phyloP scores from a whole-genome alignment of 2,329 filamentous ascomycete genomes.

The Verticillium nonalfalfae region DNA sequence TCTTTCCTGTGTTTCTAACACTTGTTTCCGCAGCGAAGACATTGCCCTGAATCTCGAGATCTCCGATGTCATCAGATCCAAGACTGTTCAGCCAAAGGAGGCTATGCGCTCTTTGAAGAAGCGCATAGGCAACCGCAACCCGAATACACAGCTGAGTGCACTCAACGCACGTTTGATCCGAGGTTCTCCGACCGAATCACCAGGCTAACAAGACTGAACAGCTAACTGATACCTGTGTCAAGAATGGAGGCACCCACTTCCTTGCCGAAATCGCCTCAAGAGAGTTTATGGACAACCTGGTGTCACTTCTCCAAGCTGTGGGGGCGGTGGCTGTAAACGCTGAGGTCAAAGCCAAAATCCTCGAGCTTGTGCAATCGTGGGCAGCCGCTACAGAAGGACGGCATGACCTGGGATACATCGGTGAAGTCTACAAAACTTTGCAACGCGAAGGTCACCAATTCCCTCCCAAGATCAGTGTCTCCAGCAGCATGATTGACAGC shows the following conservation, averaged over 20 bases:
- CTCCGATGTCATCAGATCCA: conserved; percentile 93
- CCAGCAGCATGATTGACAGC: conserved; percentile 98
- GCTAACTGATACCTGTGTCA: conserved; percentile 97
- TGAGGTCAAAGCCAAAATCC: conserved; percentile 82
- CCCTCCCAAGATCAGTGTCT: conserved; percentile 76
- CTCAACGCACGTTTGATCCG: conserved; percentile 58
- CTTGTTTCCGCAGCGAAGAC: conserved; percentile 61
- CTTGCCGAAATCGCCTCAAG: conserved; percentile 90
- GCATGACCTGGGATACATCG: conserved; percentile 77
- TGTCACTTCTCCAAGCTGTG: conserved; percentile 79
- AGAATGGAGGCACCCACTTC: conserved; percentile 96
- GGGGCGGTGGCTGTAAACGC: conserved; percentile 69
- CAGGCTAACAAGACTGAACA: conserved; percentile 29
- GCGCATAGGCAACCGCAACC: conserved; percentile 94
- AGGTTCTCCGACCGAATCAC: background rate
- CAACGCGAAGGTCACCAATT: conserved; percentile 85
- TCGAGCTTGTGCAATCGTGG: conserved; percentile 93
- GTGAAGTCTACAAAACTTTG: conserved; percentile 76
- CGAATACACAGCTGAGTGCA: conserved; percentile 92
- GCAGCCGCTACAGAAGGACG: conserved; percentile 82
- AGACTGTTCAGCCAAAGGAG: conserved; percentile 94
- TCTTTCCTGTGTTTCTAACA: conserved; percentile 10
- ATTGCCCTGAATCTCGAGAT: conserved; percentile 98
- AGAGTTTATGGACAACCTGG: conserved; percentile 97
- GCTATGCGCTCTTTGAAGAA: conserved; percentile 95